These are phyloP conservation scores for Clonostachys solani DNA, from an alignment of 2,329 filamentous ascomycete species.

Conservation along the genomic window DNA sequence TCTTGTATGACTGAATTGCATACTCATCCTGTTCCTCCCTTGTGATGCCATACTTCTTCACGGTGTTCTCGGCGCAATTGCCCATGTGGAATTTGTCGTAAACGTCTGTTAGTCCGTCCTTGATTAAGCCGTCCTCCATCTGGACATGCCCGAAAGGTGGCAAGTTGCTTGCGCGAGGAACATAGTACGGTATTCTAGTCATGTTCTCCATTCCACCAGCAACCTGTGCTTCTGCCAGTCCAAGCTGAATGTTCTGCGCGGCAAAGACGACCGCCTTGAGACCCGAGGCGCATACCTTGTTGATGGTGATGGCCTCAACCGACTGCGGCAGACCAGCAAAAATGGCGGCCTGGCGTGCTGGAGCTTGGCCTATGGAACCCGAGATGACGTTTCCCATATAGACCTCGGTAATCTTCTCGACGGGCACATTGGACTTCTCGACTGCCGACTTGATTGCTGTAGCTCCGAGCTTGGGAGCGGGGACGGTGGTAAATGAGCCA, in stretches of 20 bases:
- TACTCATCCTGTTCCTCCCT: slow-evolving; percentile 88
- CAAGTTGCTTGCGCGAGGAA: slow-evolving; percentile 75
- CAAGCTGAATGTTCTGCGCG: slow-evolving; percentile 91
- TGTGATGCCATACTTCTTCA: slow-evolving; percentile 77
- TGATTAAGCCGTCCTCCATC: slow-evolving; percentile 87
- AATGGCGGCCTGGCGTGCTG: slow-evolving; percentile 84
- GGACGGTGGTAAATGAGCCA: slow-evolving; percentile 77
- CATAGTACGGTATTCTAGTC: slow-evolving; percentile 88
- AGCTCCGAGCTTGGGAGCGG: slow-evolving; percentile 85
- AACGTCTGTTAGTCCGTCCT: slow-evolving; percentile 92
- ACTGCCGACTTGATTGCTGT: slow-evolving; percentile 89
- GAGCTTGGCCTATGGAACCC: slow-evolving; percentile 80
- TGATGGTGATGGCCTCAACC: slow-evolving; percentile 87
- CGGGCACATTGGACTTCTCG: slow-evolving; percentile 77
- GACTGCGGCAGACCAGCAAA: slow-evolving; percentile 80
- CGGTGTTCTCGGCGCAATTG: slow-evolving; percentile 91
- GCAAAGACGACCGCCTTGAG: slow-evolving; percentile 89
- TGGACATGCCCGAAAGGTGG: slow-evolving; percentile 84
- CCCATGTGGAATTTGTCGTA: slow-evolving; percentile 99
- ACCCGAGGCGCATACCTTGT: slow-evolving; percentile 96
- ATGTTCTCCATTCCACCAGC: slow-evolving; percentile 99
- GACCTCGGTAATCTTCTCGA: slow-evolving; percentile 79
- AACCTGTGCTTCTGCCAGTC: slow-evolving; percentile 80
- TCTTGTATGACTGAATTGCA: slow-evolving; percentile 82
- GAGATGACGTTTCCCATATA: slow-evolving; percentile 98